phyloP scores from a whole-genome alignment of 164 flowering plant genomes.

The Cinnamomum micranthum region DNA sequence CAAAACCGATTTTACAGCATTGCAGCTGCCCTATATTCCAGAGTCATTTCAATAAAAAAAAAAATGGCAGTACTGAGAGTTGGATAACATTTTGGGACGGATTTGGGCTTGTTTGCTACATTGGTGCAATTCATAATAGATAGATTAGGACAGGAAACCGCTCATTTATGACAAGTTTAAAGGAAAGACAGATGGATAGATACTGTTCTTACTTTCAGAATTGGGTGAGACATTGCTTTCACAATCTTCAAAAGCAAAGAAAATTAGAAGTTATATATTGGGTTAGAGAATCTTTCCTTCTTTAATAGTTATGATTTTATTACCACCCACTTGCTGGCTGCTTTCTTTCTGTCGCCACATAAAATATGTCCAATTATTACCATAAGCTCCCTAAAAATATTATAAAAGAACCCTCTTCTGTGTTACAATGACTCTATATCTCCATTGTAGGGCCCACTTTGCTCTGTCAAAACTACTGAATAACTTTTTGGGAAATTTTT shows the following conservation, averaged over 20 bases:
- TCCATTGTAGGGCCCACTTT: too few species aligned
- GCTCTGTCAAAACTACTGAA: too few species aligned
- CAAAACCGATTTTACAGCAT: neutral
- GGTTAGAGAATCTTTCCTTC: neutral
- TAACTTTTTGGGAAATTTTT: too few species aligned
- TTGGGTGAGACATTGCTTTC: neutral
- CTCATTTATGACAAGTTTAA: neutral
- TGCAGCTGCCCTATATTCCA: neutral
- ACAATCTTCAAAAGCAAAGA: neutral
- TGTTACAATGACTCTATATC: too few species aligned
- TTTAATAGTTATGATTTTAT: neutral
- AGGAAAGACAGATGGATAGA: neutral
- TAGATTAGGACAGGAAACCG: neutral
- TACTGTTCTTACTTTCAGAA: neutral
- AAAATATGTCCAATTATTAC: neutral
- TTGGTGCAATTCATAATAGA: neutral
- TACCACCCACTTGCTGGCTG: neutral
- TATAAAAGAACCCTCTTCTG: neutral
- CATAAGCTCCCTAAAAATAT: neutral
- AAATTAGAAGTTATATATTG: neutral
- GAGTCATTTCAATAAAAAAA: neutral
- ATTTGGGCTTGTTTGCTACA: neutral
- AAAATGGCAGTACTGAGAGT: neutral
- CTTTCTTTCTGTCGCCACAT: neutral
- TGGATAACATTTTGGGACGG: neutral